A percentile compares a stretch with the other conserved stretches of the same genome.
Evolutionary conservation across 192 early-diverging fungal genomes (phyloP).

Genomic region (Coemansia sp.): DNA sequence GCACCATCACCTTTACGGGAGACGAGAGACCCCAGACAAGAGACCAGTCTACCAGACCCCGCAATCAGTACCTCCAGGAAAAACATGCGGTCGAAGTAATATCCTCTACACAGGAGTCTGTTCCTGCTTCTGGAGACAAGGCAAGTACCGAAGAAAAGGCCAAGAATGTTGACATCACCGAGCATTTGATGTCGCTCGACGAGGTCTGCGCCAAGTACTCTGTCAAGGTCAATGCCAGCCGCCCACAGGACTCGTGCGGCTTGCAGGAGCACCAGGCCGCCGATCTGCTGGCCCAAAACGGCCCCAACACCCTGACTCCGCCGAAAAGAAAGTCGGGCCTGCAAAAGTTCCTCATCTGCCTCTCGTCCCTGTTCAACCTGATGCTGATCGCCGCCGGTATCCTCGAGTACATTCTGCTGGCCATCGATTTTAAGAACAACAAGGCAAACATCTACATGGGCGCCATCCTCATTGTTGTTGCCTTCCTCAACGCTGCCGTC

Average conservation of each 20-base stretch:
- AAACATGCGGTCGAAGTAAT: not conserved
- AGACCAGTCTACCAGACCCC: not conserved
- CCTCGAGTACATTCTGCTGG: conserved; percentile 76
- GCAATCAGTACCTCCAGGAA: not conserved
- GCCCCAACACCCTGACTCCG: conserved; percentile 85
- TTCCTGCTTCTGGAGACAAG: not conserved
- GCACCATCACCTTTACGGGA: conserved; percentile 25
- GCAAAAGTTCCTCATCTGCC: conserved; percentile 72
- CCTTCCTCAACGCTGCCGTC: conserved; percentile 86
- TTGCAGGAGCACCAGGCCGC: conserved; percentile 63
- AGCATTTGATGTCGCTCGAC: conserved; percentile 64
- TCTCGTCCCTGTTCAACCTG: conserved; percentile 84
- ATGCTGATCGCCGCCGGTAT: conserved; percentile 83
- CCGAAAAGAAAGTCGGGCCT: conserved; percentile 79
- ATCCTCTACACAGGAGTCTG: not conserved
- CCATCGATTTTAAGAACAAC: conserved; percentile 75
- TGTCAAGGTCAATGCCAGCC: conserved; percentile 57
- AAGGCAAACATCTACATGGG: conserved; percentile 85
- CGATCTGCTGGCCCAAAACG: conserved; percentile 65
- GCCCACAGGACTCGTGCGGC: conserved; percentile 70
- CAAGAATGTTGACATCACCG: conserved; percentile 54
- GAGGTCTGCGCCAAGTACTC: conserved; percentile 56
- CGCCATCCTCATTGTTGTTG: conserved; percentile 82
- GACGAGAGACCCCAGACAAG: conserved; percentile 11
- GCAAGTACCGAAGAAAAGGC: conserved; percentile 8